phyloP scores from a whole-genome alignment of 2,329 filamentous ascomycete genomes.

The Fusarium duplospermum region DNA sequence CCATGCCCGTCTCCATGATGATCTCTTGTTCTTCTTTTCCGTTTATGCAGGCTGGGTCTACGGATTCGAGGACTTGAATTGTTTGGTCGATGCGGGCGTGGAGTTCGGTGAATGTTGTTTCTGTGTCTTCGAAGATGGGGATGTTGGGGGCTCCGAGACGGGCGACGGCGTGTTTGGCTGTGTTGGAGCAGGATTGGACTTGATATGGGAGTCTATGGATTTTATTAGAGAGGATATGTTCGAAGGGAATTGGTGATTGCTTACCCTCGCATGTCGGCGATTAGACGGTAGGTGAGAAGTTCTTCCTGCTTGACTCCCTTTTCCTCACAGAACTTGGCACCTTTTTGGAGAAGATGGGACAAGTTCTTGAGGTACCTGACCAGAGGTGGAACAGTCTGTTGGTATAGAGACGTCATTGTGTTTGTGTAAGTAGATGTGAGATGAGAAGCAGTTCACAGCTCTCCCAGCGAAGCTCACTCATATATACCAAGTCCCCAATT shows the following conservation, averaged over 20 bases:
- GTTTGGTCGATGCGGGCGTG: conserved; percentile 43
- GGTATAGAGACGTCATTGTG: conserved; percentile 39
- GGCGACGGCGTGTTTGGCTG: conserved; percentile 35
- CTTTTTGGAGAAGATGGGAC: conserved; percentile 39
- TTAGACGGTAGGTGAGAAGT: conserved; percentile 29
- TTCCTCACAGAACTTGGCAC: conserved; percentile 28
- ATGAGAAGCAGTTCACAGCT: neutral
- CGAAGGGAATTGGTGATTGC: neutral
- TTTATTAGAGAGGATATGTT: neutral
- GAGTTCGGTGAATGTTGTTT: conserved; percentile 47
- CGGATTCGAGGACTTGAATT: conserved; percentile 46
- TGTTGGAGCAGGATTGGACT: conserved; percentile 43
- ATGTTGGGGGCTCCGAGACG: conserved; percentile 32
- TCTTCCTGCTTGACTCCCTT: conserved; percentile 39
- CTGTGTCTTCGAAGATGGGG: conserved; percentile 37
- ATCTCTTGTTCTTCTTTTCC: conserved; percentile 40
- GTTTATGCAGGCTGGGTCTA: conserved; percentile 38
- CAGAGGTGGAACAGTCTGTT: conserved; percentile 43
- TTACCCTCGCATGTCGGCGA: conserved; percentile 39
- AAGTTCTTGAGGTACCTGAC: conserved; percentile 45
- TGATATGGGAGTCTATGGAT: conserved; percentile 34
- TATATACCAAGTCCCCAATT: neutral
- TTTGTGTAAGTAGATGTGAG: neutral
- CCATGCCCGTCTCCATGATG: conserved; percentile 40
- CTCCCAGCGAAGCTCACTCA: neutral